A percentile compares a stretch with the other conserved stretches of the same genome.
phyloP scores from a whole-genome alignment of 768 basidiomycete genomes.

The Leucocoprinus birnbaumii region DNA sequence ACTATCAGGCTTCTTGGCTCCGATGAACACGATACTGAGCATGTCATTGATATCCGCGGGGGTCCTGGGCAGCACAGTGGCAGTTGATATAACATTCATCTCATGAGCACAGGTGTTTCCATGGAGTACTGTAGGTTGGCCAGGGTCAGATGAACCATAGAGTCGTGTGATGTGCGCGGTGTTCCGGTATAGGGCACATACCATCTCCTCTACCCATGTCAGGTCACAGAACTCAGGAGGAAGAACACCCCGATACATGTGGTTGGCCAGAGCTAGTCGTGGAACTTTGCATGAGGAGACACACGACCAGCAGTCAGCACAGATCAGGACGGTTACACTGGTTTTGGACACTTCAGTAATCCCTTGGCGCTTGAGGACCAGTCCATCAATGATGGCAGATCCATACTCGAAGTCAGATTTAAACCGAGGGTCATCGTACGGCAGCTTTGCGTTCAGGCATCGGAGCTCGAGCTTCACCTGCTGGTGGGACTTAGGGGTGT shows the following conservation, averaged over 20 bases:
- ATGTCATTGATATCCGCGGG: conserved; percentile 22
- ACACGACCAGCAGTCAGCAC: too few relatives aligned
- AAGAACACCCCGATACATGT: conserved; percentile 19
- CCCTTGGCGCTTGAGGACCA: too few relatives aligned
- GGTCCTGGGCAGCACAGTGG: conserved; percentile 20
- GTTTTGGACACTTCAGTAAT: too few relatives aligned
- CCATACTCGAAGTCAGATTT: too few relatives aligned
- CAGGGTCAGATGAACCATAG: conserved; percentile 20
- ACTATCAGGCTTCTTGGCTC: conserved; percentile 13
- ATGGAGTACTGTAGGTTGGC: conserved; percentile 22
- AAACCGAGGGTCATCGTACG: too few relatives aligned
- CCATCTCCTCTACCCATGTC: conserved; percentile 28
- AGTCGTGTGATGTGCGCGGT: conserved; percentile 25
- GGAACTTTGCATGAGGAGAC: too few relatives aligned
- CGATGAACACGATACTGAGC: conserved; percentile 27
- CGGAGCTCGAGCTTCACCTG: too few relatives aligned
- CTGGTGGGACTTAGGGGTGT: too few relatives aligned
- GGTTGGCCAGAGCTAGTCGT: conserved; percentile 14
- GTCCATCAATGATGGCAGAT: too few relatives aligned
- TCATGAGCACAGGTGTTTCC: conserved; percentile 33
- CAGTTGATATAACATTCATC: conserved; percentile 28
- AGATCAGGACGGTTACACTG: too few relatives aligned
- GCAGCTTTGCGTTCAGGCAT: too few relatives aligned
- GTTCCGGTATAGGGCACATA: conserved; percentile 21
- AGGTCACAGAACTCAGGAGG: conserved; percentile 20